Evolutionary conservation across 352 stramenopile genomes (phyloP).

Genomic region (Globisporangium yorkense): DNA sequence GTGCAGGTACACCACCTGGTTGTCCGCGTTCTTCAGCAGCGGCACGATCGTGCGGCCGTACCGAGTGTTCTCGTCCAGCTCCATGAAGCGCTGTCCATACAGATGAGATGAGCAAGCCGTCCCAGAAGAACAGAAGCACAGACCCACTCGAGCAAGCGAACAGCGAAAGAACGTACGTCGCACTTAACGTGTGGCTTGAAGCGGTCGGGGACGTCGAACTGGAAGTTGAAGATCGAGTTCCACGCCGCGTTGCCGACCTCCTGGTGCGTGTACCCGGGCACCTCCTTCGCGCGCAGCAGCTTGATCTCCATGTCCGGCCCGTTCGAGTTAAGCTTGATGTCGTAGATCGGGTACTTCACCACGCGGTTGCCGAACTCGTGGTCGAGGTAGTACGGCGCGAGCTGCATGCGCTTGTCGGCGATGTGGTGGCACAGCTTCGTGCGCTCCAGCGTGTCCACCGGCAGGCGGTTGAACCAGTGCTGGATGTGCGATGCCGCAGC

Average conservation of each 20-base stretch:
- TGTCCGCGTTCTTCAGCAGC: constrained; percentile 56
- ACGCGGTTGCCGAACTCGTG: constrained; percentile 38
- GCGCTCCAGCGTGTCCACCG: constrained; percentile 54
- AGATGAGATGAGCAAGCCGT: neutral
- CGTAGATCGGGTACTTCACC: constrained; percentile 52
- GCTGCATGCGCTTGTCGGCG: constrained; percentile 42
- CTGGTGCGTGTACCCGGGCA: constrained; percentile 49
- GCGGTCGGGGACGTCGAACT: constrained; percentile 58
- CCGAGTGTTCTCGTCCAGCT: constrained; percentile 69
- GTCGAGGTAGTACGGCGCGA: constrained; percentile 45
- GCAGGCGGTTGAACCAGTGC: constrained; percentile 61
- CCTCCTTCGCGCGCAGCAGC: constrained; percentile 52
- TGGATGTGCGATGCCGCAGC: constrained; percentile 30
- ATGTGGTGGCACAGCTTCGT: constrained; percentile 44
- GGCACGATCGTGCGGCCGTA: constrained; percentile 74
- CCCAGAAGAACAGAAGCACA: neutral
- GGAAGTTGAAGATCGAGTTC: constrained; percentile 76
- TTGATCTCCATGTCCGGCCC: constrained; percentile 79
- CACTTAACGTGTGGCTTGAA: constrained; percentile 63
- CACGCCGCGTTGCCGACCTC: constrained; percentile 63
- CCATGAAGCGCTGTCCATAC: constrained; percentile 45
- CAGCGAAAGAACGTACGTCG: constrained; percentile 21
- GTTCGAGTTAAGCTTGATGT: constrained; percentile 80
- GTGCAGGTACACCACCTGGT: constrained; percentile 67
- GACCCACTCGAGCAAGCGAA: neutral